Evolutionary conservation across 179 eudicot species (phyloP).

Genomic region (Sideroxylon spinosum): DNA sequence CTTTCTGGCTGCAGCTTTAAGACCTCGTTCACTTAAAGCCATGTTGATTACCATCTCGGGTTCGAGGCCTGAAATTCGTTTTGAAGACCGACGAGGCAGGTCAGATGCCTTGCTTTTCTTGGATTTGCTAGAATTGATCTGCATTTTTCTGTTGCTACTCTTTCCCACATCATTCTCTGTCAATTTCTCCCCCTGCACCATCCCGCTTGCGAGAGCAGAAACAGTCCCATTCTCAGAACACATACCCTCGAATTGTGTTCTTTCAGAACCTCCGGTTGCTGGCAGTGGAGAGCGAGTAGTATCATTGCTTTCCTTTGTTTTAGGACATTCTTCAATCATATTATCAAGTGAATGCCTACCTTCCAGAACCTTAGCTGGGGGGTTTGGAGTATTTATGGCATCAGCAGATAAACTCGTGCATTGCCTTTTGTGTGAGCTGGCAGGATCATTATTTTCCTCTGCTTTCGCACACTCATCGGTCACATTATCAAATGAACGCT

Average conservation of each 20-base stretch:
- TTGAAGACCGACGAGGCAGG: slow-evolving; percentile 52
- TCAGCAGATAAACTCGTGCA: slow-evolving; percentile 13
- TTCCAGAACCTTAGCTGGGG: background rate
- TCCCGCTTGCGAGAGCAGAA: slow-evolving; percentile 19
- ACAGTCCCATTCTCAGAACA: slow-evolving; percentile 10
- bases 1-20: slow-evolving; percentile 21
- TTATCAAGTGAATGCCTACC: background rate
- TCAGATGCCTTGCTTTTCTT: slow-evolving; percentile 19
- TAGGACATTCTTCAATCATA: slow-evolving; percentile 1
- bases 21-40: slow-evolving; percentile 32
- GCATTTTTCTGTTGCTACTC: slow-evolving; percentile 22
- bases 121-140: slow-evolving; percentile 30
- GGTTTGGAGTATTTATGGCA: background rate
- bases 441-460: slow-evolving; percentile 7
- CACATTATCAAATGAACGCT: background rate
- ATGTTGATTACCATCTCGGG: slow-evolving; percentile 27
- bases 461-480: slow-evolving; percentile 3
- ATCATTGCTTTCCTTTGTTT: background rate
- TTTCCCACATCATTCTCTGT: slow-evolving; percentile 9
- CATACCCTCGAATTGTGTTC: slow-evolving; percentile 5
- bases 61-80: slow-evolving; percentile 40
- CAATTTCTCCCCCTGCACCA: slow-evolving; percentile 16
- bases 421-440: slow-evolving; percentile 3
- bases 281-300: background rate
- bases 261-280: slow-evolving; percentile 15